Evolutionary conservation across 108 stramenopile species (phyloP), one percentile per base, ranked within the genome.

Genomic region (Cyclotella atomus): DNA sequence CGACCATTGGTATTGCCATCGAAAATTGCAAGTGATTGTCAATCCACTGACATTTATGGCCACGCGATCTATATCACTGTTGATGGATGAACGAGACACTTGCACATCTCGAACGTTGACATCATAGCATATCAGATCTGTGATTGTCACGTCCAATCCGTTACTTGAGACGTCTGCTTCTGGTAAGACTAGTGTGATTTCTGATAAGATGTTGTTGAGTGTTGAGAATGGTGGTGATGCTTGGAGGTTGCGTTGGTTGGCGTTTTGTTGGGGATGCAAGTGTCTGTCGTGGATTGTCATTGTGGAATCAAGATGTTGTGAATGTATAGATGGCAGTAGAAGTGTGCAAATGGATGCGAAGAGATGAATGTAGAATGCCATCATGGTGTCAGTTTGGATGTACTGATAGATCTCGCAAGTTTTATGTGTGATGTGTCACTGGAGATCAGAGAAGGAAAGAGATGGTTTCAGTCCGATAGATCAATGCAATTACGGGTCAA

Each of bases 1-100:
- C 33, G 76, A 66, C 70, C 63, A 77, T 47, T 33, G 9, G 64
- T 81, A 81, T 20, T 63, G 55, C 75, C 75, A 81, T 41, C 55
- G 52, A 38, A 83, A 68, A 0, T 59, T n/a, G 38, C 82, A 83
- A 33, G 64, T 38, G 9, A 74, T 44, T 32, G 56, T n/a, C 44
- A 83, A 30, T 29, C 77, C 82, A 6, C 27, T 23, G 0, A 70
- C 23, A 16, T 68, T 19, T 0, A 83, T 34, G 3, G 4, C 2
- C 17, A 76, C 0, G 8, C 35, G 34, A 47, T 77, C 54, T 7
- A 30, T 20, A 0, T 24, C 57, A 6, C 46, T 24, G 19, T 47
- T 50, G 5, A 63, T 14, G 33, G 53, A 6, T 24, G 53, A 32
- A 50, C 77, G 71, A 16, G 65, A 20, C 0, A 77, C 43, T 38